These are phyloP conservation scores for Apostasia shenzhenica DNA, from an alignment of 106 monocot species.

Conservation along the genomic window DNA sequence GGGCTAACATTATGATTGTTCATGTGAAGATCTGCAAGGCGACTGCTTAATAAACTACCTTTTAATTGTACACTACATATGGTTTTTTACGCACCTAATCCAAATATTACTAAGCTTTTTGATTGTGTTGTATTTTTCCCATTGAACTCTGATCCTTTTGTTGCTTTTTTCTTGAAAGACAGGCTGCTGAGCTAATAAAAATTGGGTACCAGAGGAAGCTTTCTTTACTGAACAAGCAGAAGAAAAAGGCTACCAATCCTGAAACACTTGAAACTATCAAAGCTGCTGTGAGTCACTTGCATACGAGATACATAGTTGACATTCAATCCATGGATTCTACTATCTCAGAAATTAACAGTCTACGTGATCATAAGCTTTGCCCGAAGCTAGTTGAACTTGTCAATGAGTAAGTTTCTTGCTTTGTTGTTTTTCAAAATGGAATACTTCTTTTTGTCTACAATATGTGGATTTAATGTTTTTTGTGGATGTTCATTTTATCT, in stretches of 20 bases:
- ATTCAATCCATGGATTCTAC: conserved; percentile 94
- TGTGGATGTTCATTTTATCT: too few relatives aligned
- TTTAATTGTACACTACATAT: too few relatives aligned
- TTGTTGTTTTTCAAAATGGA: neutral
- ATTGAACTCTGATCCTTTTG: too few relatives aligned
- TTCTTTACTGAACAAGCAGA: conserved; percentile 58
- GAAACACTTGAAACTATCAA: conserved; percentile 65
- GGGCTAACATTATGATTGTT: too few relatives aligned
- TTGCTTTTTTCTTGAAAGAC: conserved; percentile 1
- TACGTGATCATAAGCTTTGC: conserved; percentile 65
- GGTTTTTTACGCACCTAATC: too few relatives aligned
- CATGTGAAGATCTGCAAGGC: too few relatives aligned
- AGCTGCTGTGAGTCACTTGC: conserved; percentile 75
- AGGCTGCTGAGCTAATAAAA: conserved; percentile 80
- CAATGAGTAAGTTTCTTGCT: conserved; percentile 42
- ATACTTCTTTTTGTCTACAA: too few relatives aligned
- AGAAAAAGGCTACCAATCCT: conserved; percentile 40
- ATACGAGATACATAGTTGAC: conserved; percentile 81
- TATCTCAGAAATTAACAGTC: conserved; percentile 69
- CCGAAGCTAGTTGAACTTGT: conserved; percentile 64
- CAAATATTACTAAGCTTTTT: too few relatives aligned
- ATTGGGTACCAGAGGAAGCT: conserved; percentile 76
- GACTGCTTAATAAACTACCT: too few relatives aligned
- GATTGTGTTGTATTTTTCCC: too few relatives aligned
- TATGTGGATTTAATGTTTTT: too few relatives aligned